Base-by-base conservation (phyloP, 441 rosid genomes). In the Erodium texanum region DNA sequence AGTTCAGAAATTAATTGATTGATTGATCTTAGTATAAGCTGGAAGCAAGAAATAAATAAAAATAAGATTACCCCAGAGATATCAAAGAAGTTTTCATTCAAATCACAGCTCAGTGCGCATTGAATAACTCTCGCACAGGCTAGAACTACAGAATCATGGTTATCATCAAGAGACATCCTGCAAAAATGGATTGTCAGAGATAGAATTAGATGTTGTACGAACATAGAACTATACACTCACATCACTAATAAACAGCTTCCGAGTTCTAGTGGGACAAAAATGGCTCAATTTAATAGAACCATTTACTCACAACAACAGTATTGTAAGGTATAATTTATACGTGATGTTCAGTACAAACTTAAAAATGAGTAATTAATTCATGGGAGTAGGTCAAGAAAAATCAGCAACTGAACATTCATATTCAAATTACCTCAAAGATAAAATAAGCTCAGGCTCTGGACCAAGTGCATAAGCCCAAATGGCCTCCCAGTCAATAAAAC, bases 401-500 rank as follows among this genome's bases (percentile, higher is more conserved):
- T 16, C 64, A 71, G 64, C 10, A 72, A 59, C 7, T 29, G 43
- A 67, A 67, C 34, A 52, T 74, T 69, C 15, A 50, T 66, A 36
- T 66, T 67, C 20, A 75, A 64, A 56, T 72, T 67, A 87, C 99
- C 99, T 89, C 82, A 93, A 77, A 59, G 97, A 74, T 71, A 93
- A 86, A 77, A 82, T 85, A 72, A 93, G 95, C 78, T 88, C 96
- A 69, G 99, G 99, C 84, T 93, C 88, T 11, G 99, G 99, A 72
- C 96, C 99, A 69, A 93, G 89, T 45, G 92, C 87, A 82, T 80
- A 93, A 66, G 99, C 96, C 97, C 97, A 91, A 78, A 93, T 80
- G 67, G 95, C 99, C 78, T 86, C 92, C 99, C 97, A 93, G 70
- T 93, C 97, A 77, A 71, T 75, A 66, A 76, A 66, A 41, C 56